Evolutionary conservation across 805 yeast species (phyloP), one percentile per base, ranked within the genome.

Genomic region (Teunomyces tritomae): DNA sequence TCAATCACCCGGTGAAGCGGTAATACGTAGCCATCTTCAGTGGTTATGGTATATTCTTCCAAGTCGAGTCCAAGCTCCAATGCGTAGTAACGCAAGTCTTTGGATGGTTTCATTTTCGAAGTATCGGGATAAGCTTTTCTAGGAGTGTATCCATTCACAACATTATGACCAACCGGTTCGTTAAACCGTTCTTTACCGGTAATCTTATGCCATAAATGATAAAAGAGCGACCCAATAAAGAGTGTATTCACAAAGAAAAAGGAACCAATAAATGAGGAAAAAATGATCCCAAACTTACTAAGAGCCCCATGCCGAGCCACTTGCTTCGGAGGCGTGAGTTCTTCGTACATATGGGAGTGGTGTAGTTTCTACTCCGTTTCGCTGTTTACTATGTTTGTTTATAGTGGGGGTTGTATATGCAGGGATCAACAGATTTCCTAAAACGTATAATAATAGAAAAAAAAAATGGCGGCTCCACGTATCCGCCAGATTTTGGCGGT

Each of bases 1-100:
- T 82, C 77, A 5, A 82, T 67, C 6, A 89, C 61, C 39, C 89
- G 79, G 59, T 87, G 83, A 40, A 90, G 62, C 0, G 76, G 74
- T n/a, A 92, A 67, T 1, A 82, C 70, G 62, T 80, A 90, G 1
- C 97, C 97, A 64, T 94, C 98, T 11, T 74, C 73, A 0, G 98
- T 91, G 8, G 79, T 71, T 1, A 90, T 71, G 28, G 73, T 77
- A 59, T 79, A 81, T 47, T 77, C 83, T 39, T 75, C 77, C 32
- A 89, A 69, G 11, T 77, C 82, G 13, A 87, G 67, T 0, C 83
- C 87, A 43, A 84, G 67, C 28, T 83, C 73, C 34, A 71, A 68
- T 11, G 86, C 84, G 60, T 91, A 92, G 61, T 87, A 89, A 24
- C 78, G 63, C 43, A 92, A 67, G 51, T 84, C 84, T 17, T 55